These are phyloP conservation scores for Hypoxylon sp. DNA, from an alignment of 2,329 filamentous ascomycete species.

Conservation along the genomic window DNA sequence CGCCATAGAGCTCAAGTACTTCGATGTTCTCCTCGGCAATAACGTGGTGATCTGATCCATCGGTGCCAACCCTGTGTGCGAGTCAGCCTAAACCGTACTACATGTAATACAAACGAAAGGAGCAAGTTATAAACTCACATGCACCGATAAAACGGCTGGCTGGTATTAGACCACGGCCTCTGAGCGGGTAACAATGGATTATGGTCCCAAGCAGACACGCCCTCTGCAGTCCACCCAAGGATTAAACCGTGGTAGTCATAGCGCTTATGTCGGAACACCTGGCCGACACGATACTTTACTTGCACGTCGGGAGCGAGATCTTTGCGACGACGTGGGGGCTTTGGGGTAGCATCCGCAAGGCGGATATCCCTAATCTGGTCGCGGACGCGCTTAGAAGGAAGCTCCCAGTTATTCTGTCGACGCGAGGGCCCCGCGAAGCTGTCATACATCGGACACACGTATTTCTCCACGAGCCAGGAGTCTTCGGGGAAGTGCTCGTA, in stretches of 20 bases:
- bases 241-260: slow-evolving; percentile 85
- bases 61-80: slow-evolving; percentile 49
- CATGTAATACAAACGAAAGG: slow-evolving; percentile 30
- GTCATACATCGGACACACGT: slow-evolving; percentile 70
- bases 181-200: slow-evolving; percentile 21
- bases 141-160: slow-evolving; percentile 83
- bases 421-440: slow-evolving; percentile 48
- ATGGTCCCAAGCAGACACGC: slow-evolving; percentile 66
- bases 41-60: slow-evolving; percentile 76
- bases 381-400: slow-evolving; percentile 48
- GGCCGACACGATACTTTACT: slow-evolving; percentile 76
- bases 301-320: slow-evolving; percentile 38
- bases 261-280: slow-evolving; percentile 83
- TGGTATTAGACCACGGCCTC: slow-evolving; percentile 51
- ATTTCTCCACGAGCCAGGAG: slow-evolving; percentile 72
- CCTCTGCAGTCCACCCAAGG: slow-evolving; percentile 83
- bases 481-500: slow-evolving; percentile 75
- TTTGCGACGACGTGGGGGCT: slow-evolving; percentile 50
- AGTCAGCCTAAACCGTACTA: not conserved
- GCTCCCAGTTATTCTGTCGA: slow-evolving; percentile 46
- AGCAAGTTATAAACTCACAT: too few species aligned
- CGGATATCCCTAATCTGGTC: slow-evolving; percentile 52
- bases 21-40: slow-evolving; percentile 81
- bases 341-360: slow-evolving; percentile 52
- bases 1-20: slow-evolving; percentile 54